Conservation (phyloP, 2,329 filamentous ascomycete species). For the Colletotrichum cereale region DNA sequence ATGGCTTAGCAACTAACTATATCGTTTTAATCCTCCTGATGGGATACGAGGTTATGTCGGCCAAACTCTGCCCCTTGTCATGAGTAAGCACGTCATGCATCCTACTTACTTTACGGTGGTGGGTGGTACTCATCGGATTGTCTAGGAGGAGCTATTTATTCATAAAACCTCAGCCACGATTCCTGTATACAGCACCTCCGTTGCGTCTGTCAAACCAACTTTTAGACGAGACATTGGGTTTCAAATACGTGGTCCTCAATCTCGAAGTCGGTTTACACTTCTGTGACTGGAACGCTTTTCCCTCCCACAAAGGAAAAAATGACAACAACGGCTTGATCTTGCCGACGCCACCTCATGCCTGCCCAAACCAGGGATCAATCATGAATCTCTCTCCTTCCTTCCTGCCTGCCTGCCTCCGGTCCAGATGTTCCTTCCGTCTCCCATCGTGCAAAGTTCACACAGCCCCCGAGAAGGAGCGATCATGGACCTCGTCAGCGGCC, state of each 20-base stretch:
- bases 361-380: constrained; percentile 16
- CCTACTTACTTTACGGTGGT: not conserved
- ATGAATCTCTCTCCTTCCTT: constrained; percentile 11
- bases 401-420: constrained; percentile 1
- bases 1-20: not conserved
- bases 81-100: constrained; percentile 18
- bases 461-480: constrained; percentile 23
- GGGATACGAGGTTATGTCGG: not conserved
- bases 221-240: not conserved
- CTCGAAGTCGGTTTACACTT: not conserved
- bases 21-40: not conserved
- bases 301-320: constrained; percentile 25
- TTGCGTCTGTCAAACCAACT: not conserved
- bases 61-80: not conserved
- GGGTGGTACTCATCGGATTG: not conserved
- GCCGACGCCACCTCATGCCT: constrained; percentile 32
- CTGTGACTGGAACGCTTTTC: constrained; percentile 22
- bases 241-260: not conserved
- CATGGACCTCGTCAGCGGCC: constrained; percentile 10
- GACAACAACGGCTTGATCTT: constrained; percentile 27
- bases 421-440: constrained; percentile 14
- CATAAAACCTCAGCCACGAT: not conserved
- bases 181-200: not conserved
- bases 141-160: not conserved
- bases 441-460: constrained; percentile 17